Base-by-base conservation (phyloP, 192 early-diverging fungal species). In the Endogone sp. region DNA sequence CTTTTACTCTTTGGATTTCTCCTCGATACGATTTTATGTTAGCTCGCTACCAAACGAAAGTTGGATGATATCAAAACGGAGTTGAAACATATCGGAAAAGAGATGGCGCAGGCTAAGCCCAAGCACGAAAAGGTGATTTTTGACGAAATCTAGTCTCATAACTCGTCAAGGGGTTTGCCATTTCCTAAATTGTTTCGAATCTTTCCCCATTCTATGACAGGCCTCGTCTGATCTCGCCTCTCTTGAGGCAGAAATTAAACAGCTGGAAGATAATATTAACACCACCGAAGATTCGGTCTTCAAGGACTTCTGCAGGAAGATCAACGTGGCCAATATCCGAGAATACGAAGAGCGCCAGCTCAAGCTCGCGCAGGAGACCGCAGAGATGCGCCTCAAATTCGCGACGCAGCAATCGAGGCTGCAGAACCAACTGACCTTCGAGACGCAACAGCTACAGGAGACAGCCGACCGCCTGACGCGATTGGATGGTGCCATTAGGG, bases 331-430 rank as follows among this genome's bases (percentile, higher is more conserved):
- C 9, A 91, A 87, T 66, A 88, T 98, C 66, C 89, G 93, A 3
- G 95, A 93, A 65, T 98, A 95, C 72, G 95, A 99, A 72, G 85
- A 85, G 22, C 78, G 84, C 26, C 88, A 90, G 56, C 79, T 93
- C 20, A 83, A 83, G 16, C 71, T 89, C 3, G 79, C 92, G 2
- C 87, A 91, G 66, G 91, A 95, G 68, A 73, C 82, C 0, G 83
- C 84, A 13, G 90, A 99, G 75, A 86, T 82, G 22, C 85, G 90
- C 31, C 65, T 93, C 57, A 86, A 91, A 69, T 94, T 95, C 68
- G 81, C 81, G 28, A 92, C 91, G 2, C 87, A 92, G 59, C 79
- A 88, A 60, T 91, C 94, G 16, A 88, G 91, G 61, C 73, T 96
- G 31, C 81, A 90, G 57, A 94, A 91, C 56, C 93, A 93, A 84